Evolutionary conservation across 78 protist species (phyloP).

Genomic region (Salpingoeca rosetta): DNA sequence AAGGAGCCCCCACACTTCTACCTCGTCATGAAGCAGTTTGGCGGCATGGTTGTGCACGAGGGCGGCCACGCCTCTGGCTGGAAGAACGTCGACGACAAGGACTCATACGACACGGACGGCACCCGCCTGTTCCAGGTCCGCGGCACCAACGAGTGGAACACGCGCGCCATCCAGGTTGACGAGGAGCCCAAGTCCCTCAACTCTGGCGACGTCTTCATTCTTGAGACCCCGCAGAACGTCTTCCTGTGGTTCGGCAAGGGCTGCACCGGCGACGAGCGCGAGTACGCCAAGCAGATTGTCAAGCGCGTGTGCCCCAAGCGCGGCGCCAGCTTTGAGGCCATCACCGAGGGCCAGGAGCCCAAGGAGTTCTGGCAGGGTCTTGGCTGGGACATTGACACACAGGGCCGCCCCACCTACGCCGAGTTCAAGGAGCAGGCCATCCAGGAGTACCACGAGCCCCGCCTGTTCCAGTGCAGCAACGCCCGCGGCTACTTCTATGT

Average conservation of each 20-base stretch:
- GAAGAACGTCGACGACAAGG: background rate
- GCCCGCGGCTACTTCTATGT: slow-evolving; percentile 25
- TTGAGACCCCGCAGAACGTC: background rate
- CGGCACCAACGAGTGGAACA: slow-evolving; percentile 18
- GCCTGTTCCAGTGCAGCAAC: slow-evolving; percentile 48
- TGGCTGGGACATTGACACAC: slow-evolving; percentile 10
- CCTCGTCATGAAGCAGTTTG: slow-evolving; percentile 16
- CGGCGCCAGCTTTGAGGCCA: background rate
- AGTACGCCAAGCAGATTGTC: background rate
- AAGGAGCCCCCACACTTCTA: slow-evolving; percentile 49
- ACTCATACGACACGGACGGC: slow-evolving; percentile 12
- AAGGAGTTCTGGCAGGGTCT: slow-evolving; percentile 36
- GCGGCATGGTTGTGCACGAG: slow-evolving; percentile 22
- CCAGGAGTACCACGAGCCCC: slow-evolving; percentile 32
- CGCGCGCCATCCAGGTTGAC: slow-evolving; percentile 11
- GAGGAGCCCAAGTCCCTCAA: slow-evolving; percentile 20
- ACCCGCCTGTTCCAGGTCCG: slow-evolving; percentile 39
- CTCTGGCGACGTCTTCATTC: slow-evolving; percentile 31
- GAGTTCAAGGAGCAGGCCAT: background rate
- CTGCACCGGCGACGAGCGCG: slow-evolving; percentile 34
- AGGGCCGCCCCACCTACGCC: slow-evolving; percentile 25
- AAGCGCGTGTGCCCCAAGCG: background rate
- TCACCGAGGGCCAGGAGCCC: background rate
- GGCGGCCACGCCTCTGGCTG: slow-evolving; percentile 29
- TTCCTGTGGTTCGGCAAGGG: slow-evolving; percentile 48